These are phyloP conservation scores for Penicillium decumbens DNA, from an alignment of 2,329 filamentous ascomycete species.

Conservation along the genomic window DNA sequence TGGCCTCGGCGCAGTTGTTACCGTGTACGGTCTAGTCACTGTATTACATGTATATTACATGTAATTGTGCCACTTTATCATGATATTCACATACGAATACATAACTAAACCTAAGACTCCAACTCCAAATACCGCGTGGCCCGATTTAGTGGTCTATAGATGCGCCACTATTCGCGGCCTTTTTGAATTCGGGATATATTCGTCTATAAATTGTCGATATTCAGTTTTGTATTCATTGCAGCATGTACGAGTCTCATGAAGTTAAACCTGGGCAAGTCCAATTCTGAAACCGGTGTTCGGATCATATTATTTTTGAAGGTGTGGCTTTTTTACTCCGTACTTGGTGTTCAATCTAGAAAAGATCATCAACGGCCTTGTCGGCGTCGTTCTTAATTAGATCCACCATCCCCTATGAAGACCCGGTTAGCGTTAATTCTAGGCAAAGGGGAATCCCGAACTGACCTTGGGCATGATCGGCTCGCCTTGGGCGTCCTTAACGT, in stretches of 20 bases:
- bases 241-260: not conserved
- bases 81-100: not conserved
- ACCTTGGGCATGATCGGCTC: conserved; percentile 90
- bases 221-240: not conserved
- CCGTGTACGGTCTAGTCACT: not conserved
- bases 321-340: not conserved
- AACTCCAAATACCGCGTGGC: conserved; percentile 1
- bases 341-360: conserved; percentile 55
- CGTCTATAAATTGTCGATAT: not conserved
- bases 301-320: not conserved
- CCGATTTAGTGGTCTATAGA: conserved; percentile 17
- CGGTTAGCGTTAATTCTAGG: not conserved
- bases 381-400: conserved; percentile 90
- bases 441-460: conserved; percentile 30
- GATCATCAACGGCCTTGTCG: conserved; percentile 82
- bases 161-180: conserved; percentile 3
- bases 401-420: conserved; percentile 70
- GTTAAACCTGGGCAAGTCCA: not conserved
- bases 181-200: not conserved
- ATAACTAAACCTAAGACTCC: not conserved
- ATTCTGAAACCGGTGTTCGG: not conserved
- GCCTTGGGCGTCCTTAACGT: conserved; percentile 70
- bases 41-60: conserved; percentile 6
- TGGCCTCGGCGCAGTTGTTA: conserved; percentile 12
- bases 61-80: too few species aligned